phyloP scores from a whole-genome alignment of 129 eudicot genomes.

The Ambrosia artemisiifolia region DNA sequence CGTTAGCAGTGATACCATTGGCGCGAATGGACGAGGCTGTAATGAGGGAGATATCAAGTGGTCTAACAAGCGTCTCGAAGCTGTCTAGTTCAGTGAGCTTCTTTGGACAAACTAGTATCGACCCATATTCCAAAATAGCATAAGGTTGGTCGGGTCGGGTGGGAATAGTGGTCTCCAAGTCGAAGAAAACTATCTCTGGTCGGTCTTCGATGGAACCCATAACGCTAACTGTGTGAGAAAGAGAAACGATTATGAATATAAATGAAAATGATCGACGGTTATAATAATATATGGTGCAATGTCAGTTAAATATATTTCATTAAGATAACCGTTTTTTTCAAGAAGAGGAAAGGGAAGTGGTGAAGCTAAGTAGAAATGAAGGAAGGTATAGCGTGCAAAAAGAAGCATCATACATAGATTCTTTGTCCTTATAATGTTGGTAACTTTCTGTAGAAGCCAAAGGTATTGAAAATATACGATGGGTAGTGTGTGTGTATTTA shows the following conservation, averaged over 20 bases:
- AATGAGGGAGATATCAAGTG: constrained; percentile 56
- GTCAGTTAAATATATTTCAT: no score
- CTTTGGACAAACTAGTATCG: constrained; percentile 79
- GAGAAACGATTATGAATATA: not conserved
- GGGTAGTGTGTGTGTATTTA: no score
- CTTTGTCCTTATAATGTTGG: not conserved
- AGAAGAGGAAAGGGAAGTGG: constrained; percentile 2
- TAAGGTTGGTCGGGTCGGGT: constrained; percentile 45
- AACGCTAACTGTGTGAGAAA: not conserved
- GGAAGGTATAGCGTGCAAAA: constrained; percentile 24
- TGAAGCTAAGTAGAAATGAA: constrained; percentile 25
- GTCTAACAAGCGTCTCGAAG: constrained; percentile 68
- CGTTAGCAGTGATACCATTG: constrained; percentile 60
- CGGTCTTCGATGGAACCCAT: constrained; percentile 42
- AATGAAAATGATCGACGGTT: not conserved
- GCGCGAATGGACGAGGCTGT: constrained; percentile 42
- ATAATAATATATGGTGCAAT: not conserved
- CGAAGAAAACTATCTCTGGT: constrained; percentile 79
- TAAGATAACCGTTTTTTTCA: not conserved
- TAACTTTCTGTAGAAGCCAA: constrained; percentile 9
- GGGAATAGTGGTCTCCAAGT: constrained; percentile 86
- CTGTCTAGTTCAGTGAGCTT: constrained; percentile 73
- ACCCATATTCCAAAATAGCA: constrained; percentile 77
- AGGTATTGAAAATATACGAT: no score
- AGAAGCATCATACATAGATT: constrained; percentile 7